These are phyloP conservation scores for Millerozyma acaciae DNA, from an alignment of 805 yeast species.

Conservation along the genomic window DNA sequence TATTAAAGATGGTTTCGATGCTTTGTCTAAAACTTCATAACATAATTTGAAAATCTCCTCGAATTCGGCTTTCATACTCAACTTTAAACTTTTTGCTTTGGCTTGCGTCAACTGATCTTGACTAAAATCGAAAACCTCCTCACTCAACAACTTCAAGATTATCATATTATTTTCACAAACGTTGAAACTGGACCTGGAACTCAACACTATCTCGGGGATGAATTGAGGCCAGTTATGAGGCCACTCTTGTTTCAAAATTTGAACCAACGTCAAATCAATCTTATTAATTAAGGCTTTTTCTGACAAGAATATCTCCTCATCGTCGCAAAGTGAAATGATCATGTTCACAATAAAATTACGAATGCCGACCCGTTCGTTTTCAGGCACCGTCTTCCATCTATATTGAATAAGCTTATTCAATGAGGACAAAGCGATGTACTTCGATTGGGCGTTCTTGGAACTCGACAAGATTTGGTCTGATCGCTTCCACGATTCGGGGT, in stretches of 20 bases:
- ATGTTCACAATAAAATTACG: conserved; percentile 90
- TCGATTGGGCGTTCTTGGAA: conserved; percentile 78
- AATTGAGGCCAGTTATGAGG: conserved; percentile 98
- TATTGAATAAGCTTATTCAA: conserved; percentile 86
- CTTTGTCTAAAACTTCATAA: conserved; percentile 87
- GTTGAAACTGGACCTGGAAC: conserved; percentile 79
- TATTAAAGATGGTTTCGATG: conserved; percentile 77
- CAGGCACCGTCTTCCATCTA: conserved; percentile 90
- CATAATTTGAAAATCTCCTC: conserved; percentile 91
- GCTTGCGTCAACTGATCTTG: conserved; percentile 97
- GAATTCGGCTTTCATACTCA: conserved; percentile 84
- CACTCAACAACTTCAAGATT: conserved; percentile 81
- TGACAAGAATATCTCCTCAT: conserved; percentile 62
- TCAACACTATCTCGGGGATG: conserved; percentile 85
- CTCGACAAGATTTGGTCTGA: conserved; percentile 84
- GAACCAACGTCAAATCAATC: conserved; percentile 90
- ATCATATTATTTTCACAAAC: conserved; percentile 98
- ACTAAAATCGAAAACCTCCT: conserved; percentile 94
- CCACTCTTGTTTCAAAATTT: conserved; percentile 97
- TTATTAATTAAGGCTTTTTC: conserved; percentile 86
- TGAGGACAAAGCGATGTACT: conserved; percentile 87
- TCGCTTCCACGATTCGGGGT: conserved; percentile 93
- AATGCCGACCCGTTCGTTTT: conserved; percentile 85
- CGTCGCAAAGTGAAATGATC: conserved; percentile 88
- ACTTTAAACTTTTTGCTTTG: conserved; percentile 77